Evolutionary conservation across 2,329 filamentous ascomycete genomes (phyloP).

Genomic region (Cladosporium velox): DNA sequence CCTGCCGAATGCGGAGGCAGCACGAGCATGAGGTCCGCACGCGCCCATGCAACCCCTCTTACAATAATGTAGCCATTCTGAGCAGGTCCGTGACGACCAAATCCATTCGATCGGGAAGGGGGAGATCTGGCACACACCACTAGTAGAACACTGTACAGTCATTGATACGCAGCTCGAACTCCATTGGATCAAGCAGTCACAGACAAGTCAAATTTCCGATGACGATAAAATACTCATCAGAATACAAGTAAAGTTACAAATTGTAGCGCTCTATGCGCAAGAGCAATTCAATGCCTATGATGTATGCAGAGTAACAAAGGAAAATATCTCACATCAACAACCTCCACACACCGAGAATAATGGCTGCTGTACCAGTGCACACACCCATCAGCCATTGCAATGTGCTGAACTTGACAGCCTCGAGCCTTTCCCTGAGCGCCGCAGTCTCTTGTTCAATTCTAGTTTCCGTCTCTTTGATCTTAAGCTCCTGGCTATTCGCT

Average conservation of each 20-base stretch:
- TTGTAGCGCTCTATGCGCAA: neutral
- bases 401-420: constrained; percentile 97
- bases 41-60: neutral
- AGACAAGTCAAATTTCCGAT: neutral
- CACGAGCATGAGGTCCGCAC: neutral
- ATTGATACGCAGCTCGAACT: neutral
- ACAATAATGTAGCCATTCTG: neutral
- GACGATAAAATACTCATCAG: neutral
- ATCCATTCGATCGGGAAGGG: neutral
- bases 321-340: constrained; percentile 57
- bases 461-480: constrained; percentile 98
- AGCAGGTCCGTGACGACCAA: neutral
- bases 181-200: neutral
- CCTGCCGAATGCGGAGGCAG: constrained; percentile 2
- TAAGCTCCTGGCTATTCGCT: constrained; percentile 92
- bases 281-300: neutral
- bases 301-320: neutral
- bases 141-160: neutral
- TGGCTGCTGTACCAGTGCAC: constrained; percentile 65
- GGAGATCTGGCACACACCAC: neutral
- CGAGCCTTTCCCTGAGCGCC: constrained; percentile 83
- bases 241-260: neutral
- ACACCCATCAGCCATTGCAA: constrained; percentile 94
- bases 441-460: constrained; percentile 98
- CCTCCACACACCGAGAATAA: constrained; percentile 68